Evolutionary conservation across 805 yeast species (phyloP), one percentile per base, ranked within the genome.

Genomic region (Komagataella populi): DNA sequence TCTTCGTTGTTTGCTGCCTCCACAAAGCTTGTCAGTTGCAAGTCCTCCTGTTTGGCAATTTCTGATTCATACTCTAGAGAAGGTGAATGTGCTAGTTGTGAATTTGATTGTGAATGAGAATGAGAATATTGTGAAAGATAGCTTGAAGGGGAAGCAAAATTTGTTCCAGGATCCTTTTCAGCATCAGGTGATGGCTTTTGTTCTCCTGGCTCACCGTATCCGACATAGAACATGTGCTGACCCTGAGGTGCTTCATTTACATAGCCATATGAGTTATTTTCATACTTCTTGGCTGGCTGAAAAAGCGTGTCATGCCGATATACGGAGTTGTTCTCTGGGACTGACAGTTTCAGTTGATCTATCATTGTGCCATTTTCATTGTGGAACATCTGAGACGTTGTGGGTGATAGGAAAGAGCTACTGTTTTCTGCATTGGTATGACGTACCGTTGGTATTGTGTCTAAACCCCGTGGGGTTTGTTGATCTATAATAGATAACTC

Each of bases 11-110:
- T 30, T 30, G 39, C 39, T 10, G 39, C 39, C 39, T 30, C 39
- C 39, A 30, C 39, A 4, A 71, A 55, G 52, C 67, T 74, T 6
- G 74, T 69, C 44, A 71, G 56, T 55, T 71, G 73, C 1, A 63
- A 57, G 50, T 70, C 70, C 52, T 71, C 74, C 46, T 69, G 72
- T 55, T 71, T 70, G 12, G 71, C 73, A 50, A 70, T 55, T 17
- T 55, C 49, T 2, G 70, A 66, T 51, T 63, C 62, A 55, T 65
- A 66, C 20, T 60, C 59, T 47, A 55, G 58, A 18, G 51, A 30
- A 5, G 39, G 39, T 10, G 39, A 30, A 30, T 30, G 10, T 30
- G 39, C 8, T 30, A 30, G 14, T 30, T 30, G 39, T 30, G 39
- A 30, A 30, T 30, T 30, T 10, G 39, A 12, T 6, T 30, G 39